phyloP scores from a whole-genome alignment of 2,329 filamentous ascomycete species.

The Arthrobotrys iridis region DNA sequence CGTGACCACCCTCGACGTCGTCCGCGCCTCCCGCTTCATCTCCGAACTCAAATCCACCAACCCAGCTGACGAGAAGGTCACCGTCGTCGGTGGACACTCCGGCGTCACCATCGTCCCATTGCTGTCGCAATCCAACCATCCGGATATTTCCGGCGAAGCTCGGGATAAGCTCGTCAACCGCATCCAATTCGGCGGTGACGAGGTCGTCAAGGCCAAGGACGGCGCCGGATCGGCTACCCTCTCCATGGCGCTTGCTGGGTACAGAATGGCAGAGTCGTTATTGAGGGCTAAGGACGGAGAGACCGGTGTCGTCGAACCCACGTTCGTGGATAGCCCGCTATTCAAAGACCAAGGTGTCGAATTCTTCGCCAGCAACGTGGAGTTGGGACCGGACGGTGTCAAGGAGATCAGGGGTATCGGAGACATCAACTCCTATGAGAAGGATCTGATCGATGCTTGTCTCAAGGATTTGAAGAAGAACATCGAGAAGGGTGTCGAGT shows the following conservation, averaged over 20 bases:
- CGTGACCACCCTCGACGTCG: slow-evolving; percentile 98
- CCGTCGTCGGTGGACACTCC: slow-evolving; percentile 95
- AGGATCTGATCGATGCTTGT: slow-evolving; percentile 87
- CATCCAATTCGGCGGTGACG: slow-evolving; percentile 98
- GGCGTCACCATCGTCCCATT: slow-evolving; percentile 98
- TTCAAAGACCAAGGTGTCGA: slow-evolving; percentile 98
- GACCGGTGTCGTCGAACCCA: slow-evolving; percentile 94
- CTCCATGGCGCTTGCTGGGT: slow-evolving; percentile 97
- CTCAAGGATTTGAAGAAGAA: slow-evolving; percentile 80
- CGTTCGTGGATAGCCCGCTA: slow-evolving; percentile 94
- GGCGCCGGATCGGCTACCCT: slow-evolving; percentile 96
- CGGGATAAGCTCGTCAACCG: slow-evolving; percentile 83
- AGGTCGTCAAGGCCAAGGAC: slow-evolving; percentile 99
- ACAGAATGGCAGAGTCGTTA: slow-evolving; percentile 84
- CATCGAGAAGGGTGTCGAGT: slow-evolving; percentile 58
- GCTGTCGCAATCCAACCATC: slow-evolving; percentile 91
- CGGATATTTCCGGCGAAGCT: slow-evolving; percentile 79
- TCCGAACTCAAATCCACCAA: slow-evolving; percentile 90
- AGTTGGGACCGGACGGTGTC: slow-evolving; percentile 95
- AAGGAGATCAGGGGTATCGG: slow-evolving; percentile 92
- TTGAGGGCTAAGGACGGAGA: slow-evolving; percentile 92
- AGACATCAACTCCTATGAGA: slow-evolving; percentile 82
- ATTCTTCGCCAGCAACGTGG: slow-evolving; percentile 95
- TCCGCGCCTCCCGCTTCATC: slow-evolving; percentile 97
- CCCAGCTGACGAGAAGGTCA: slow-evolving; percentile 91